phyloP scores from a whole-genome alignment of 2,329 filamentous ascomycete species.

The Cladosporium austrohemisphaericum region DNA sequence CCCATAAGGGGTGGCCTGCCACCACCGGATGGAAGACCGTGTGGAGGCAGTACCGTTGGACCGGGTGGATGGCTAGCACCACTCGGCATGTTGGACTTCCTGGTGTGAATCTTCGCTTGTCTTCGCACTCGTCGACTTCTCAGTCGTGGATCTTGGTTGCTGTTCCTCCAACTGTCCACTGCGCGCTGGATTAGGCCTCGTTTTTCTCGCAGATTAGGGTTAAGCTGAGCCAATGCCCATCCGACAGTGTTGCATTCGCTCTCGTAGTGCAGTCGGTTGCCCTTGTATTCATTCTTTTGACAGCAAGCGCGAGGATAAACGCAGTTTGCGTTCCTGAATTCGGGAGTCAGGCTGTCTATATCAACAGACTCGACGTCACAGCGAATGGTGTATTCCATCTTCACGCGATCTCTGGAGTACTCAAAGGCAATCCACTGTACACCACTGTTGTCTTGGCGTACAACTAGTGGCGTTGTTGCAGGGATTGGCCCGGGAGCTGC shows the following conservation, averaged over 20 bases:
- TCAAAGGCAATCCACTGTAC: conserved; percentile 99
- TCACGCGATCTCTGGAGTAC: conserved; percentile 92
- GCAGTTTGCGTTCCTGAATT: conserved; percentile 98
- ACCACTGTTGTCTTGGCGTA: conserved; percentile 90
- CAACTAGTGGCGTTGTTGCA: conserved; percentile 89
- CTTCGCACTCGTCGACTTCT: conserved; percentile 87
- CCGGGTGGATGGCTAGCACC: conserved; percentile 59
- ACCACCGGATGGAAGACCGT: conserved; percentile 56
- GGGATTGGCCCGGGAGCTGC: conserved; percentile 94
- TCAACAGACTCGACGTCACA: conserved; percentile 97
- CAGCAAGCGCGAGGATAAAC: conserved; percentile 96
- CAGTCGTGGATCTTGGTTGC: conserved; percentile 90
- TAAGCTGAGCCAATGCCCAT: conserved; percentile 94
- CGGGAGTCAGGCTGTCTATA: conserved; percentile 74
- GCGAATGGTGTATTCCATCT: conserved; percentile 99
- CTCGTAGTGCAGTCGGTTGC: conserved; percentile 93
- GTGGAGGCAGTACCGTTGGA: conserved; percentile 59
- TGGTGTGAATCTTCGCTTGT: conserved; percentile 92
- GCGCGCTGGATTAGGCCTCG: conserved; percentile 93
- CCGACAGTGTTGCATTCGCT: conserved; percentile 99
- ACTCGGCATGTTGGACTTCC: conserved; percentile 38
- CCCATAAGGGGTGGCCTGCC: conserved; percentile 62
- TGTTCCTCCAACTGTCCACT: conserved; percentile 98
- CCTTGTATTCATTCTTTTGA: conserved; percentile 91
- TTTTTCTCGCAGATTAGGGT: conserved; percentile 86